These are phyloP conservation scores for Heliamphora exappendiculata DNA, from an alignment of 148 eudicot species.

Conservation along the genomic window DNA sequence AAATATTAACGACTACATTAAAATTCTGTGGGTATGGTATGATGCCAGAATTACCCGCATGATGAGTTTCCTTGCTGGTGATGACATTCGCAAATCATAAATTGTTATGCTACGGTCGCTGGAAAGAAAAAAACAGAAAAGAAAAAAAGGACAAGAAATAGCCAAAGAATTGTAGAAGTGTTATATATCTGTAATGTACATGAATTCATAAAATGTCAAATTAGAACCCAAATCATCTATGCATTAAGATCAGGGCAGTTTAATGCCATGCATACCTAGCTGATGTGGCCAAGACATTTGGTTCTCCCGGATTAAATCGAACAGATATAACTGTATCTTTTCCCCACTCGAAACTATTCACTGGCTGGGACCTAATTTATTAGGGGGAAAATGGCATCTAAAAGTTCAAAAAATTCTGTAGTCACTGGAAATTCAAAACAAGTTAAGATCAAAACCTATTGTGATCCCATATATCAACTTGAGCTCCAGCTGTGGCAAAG, in stretches of 20 bases:
- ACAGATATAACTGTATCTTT: slow-evolving; percentile 75
- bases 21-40: not conserved
- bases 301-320: slow-evolving; percentile 92
- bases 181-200: not conserved
- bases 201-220: not conserved
- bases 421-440: not conserved
- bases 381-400: slow-evolving; percentile 3
- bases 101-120: slow-evolving; percentile 92
- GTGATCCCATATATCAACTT: slow-evolving; percentile 93
- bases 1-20: not conserved
- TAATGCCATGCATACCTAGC: slow-evolving; percentile 48
- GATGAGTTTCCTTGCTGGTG: slow-evolving; percentile 76
- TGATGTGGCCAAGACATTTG: slow-evolving; percentile 78
- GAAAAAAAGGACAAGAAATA: not conserved
- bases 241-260: not conserved
- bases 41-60: slow-evolving; percentile 52
- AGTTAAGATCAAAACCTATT: slow-evolving; percentile 48
- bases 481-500: slow-evolving; percentile 98
- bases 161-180: not conserved
- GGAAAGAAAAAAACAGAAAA: slow-evolving; percentile 8
- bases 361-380: slow-evolving; percentile 80
- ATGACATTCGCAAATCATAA: slow-evolving; percentile 81
- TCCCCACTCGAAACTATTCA: slow-evolving; percentile 90
- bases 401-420: not conserved
- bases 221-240: not conserved